Evolutionary conservation across 768 basidiomycete genomes (phyloP).

Genomic region (Pisolithus sp.): DNA sequence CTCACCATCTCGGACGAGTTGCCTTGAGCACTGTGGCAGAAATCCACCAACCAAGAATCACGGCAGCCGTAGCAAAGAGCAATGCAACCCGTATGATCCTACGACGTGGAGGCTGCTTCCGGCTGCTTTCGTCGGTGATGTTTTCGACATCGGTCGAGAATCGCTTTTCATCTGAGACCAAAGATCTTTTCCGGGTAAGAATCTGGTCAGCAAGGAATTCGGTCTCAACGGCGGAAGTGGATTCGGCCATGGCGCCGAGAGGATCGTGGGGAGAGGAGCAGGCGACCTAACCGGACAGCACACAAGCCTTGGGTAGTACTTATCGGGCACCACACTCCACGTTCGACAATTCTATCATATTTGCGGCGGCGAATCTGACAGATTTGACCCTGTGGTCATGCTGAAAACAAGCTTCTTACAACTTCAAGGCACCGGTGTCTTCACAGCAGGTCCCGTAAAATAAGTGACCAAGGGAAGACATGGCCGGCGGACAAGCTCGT

Average conservation of each 20-base stretch:
- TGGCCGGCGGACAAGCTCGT: too few species aligned
- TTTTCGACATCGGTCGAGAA: slow-evolving; percentile 17
- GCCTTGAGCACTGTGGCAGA: slow-evolving; percentile 59
- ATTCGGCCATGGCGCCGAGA: slow-evolving; percentile 12
- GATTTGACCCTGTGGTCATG: too few species aligned
- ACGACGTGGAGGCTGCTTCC: slow-evolving; percentile 6
- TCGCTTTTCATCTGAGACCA: slow-evolving; percentile 8
- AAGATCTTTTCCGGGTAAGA: slow-evolving; percentile 16
- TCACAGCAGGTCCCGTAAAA: too few species aligned
- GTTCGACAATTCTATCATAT: not conserved
- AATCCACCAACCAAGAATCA: slow-evolving; percentile 85
- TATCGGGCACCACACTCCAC: not conserved
- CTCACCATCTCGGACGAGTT: slow-evolving; percentile 71
- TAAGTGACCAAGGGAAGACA: too few species aligned
- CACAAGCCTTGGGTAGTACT: not conserved
- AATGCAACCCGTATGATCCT: slow-evolving; percentile 36
- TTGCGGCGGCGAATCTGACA: too few species aligned
- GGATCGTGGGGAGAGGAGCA: not conserved
- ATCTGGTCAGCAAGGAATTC: not conserved
- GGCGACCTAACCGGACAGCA: not conserved
- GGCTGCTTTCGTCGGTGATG: slow-evolving; percentile 4
- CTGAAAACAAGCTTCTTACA: too few species aligned
- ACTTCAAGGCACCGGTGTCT: too few species aligned
- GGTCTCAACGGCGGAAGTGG: not conserved
- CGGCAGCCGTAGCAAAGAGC: slow-evolving; percentile 44